Conservation (phyloP, 148 eudicot species). For the Diospyros lotus region DNA sequence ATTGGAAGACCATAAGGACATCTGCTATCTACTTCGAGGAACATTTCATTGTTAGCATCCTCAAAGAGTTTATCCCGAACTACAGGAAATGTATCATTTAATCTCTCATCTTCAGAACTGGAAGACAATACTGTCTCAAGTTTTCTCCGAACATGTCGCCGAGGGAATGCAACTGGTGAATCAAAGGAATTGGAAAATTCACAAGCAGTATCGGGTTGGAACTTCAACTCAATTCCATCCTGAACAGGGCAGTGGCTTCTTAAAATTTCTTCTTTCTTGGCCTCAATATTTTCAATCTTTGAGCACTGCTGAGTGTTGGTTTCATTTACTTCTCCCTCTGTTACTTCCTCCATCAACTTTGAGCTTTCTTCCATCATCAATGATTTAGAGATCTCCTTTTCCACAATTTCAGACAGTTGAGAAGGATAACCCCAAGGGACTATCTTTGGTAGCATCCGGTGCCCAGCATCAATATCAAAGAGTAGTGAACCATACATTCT, state of each 20-base stretch:
- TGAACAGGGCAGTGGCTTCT: constrained; percentile 35
- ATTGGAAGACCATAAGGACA: constrained; percentile 23
- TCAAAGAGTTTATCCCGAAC: constrained; percentile 17
- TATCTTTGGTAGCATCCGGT: constrained; percentile 58
- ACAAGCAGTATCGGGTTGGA: constrained; percentile 24
- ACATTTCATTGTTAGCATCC: constrained; percentile 17
- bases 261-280: constrained; percentile 77
- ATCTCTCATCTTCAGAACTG: constrained; percentile 62
- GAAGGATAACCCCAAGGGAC: constrained; percentile 66
- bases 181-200: constrained; percentile 47
- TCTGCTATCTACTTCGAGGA: constrained; percentile 23
- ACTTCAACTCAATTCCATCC: constrained; percentile 35
- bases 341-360: constrained; percentile 27
- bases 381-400: constrained; percentile 61
- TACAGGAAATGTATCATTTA: constrained; percentile 25
- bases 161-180: constrained; percentile 60
- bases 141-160: constrained; percentile 51
- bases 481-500: constrained; percentile 37
- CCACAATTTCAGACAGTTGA: constrained; percentile 61
- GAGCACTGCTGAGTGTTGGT: constrained; percentile 13
- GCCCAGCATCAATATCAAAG: constrained; percentile 70
- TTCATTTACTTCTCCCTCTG: constrained; percentile 39
- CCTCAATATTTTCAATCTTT: constrained; percentile 35
- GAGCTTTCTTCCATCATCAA: constrained; percentile 43
- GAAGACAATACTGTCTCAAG: constrained; percentile 48